Conservation (phyloP, 805 yeast species). For the Wickerhamomyces queroliae region DNA sequence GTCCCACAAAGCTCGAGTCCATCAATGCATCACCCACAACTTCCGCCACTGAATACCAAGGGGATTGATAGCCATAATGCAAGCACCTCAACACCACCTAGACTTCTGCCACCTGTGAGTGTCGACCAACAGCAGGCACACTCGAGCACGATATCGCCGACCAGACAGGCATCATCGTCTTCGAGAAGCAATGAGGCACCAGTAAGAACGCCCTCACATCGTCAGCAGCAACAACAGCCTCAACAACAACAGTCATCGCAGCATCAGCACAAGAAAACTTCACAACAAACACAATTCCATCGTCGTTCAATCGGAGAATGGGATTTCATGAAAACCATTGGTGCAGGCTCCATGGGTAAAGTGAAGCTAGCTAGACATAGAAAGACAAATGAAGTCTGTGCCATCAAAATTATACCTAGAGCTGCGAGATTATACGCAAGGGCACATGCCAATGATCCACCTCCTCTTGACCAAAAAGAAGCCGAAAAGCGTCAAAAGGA, state of each 20-base stretch:
- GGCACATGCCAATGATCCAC: conserved; percentile 64
- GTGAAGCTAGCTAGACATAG: conserved; percentile 90
- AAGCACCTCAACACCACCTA: conserved; percentile 5
- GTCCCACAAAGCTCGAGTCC: neutral
- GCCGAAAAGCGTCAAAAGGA: conserved; percentile 59
- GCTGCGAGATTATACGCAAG: conserved; percentile 76
- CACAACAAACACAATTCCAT: conserved; percentile 44
- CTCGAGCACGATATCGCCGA: conserved; percentile 1
- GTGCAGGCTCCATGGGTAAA: conserved; percentile 99
- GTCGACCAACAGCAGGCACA: conserved; percentile 11
- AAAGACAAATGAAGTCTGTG: conserved; percentile 76
- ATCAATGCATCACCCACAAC: neutral
- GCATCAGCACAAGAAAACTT: conserved; percentile 15
- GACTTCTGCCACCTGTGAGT: conserved; percentile 14
- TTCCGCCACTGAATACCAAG: conserved; percentile 9
- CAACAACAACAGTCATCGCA: conserved; percentile 5
- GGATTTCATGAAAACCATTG: conserved; percentile 92
- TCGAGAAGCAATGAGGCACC: conserved; percentile 9
- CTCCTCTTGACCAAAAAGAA: conserved; percentile 55
- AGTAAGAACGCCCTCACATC: neutral
- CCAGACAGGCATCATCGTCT: conserved; percentile 2
- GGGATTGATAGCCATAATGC: neutral
- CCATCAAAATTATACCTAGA: conserved; percentile 87
- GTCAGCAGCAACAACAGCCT: conserved; percentile 5
- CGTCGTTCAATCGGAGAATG: conserved; percentile 92